Conservation (phyloP, 192 early-diverging fungal species). For the Umbelopsis isabellina region DNA sequence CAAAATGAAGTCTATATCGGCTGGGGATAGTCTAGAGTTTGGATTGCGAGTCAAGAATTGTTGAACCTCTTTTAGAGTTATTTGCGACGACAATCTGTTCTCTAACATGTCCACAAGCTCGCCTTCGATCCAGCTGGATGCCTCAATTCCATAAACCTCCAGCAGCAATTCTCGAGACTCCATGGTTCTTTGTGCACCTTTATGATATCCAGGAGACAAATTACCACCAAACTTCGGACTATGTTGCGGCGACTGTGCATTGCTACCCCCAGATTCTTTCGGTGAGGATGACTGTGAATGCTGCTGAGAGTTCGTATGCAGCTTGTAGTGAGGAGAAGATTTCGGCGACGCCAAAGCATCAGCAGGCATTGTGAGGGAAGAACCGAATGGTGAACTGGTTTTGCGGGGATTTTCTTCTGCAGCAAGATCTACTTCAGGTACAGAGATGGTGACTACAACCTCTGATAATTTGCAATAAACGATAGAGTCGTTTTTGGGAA, state of each 20-base stretch:
- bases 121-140: slow-evolving; percentile 53
- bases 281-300: background rate
- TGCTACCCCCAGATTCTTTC: slow-evolving; percentile 4
- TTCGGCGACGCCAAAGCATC: slow-evolving; percentile 3
- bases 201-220: slow-evolving; percentile 44
- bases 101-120: slow-evolving; percentile 71
- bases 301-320: background rate
- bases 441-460: slow-evolving; percentile 28
- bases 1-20: slow-evolving; percentile 81
- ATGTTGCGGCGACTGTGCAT: slow-evolving; percentile 9
- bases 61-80: slow-evolving; percentile 63
- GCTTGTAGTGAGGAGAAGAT: slow-evolving; percentile 9
- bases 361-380: background rate
- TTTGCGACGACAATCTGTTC: slow-evolving; percentile 59
- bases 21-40: slow-evolving; percentile 61
- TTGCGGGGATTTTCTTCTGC: slow-evolving; percentile 35
- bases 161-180: slow-evolving; percentile 61
- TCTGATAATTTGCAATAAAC: slow-evolving; percentile 62
- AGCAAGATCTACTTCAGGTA: slow-evolving; percentile 29
- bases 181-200: slow-evolving; percentile 22
- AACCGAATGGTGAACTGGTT: slow-evolving; percentile 28
- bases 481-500: slow-evolving; percentile 53
- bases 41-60: slow-evolving; percentile 72
- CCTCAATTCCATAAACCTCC: slow-evolving; percentile 76
- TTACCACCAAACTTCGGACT: slow-evolving; percentile 35